Evolutionary conservation across 1,139 yeast species (phyloP).

Genomic region (Eremothecium coryli): DNA sequence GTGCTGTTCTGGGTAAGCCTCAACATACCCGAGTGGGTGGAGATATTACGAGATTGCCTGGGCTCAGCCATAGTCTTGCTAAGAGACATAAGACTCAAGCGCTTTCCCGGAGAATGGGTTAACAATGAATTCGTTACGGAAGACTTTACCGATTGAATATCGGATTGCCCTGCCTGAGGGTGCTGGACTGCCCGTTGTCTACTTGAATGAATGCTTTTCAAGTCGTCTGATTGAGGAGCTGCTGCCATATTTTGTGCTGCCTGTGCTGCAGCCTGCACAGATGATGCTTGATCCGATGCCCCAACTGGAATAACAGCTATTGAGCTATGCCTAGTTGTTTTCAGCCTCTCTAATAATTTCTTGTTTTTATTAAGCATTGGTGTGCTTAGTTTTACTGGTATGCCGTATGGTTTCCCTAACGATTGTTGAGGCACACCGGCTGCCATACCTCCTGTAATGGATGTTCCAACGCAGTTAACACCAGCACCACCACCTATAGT

Average conservation of each 20-base stretch:
- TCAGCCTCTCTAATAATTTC: constrained; percentile 25
- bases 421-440: constrained; percentile 6
- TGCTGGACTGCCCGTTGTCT: constrained; percentile 11
- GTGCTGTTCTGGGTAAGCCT: constrained; percentile 15
- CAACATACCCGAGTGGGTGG: constrained; percentile 10
- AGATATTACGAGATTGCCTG: constrained; percentile 8
- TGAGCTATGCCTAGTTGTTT: constrained; percentile 29
- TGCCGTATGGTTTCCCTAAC: constrained; percentile 16
- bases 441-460: no score
- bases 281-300: not conserved
- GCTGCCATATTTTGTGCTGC: not conserved
- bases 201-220: constrained; percentile 18
- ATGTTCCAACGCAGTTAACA: constrained; percentile 14
- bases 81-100: constrained; percentile 19
- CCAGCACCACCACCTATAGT: constrained; percentile 15
- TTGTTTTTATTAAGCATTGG: constrained; percentile 25
- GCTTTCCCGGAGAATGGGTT: constrained; percentile 23
- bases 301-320: constrained; percentile 24
- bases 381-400: constrained; percentile 28
- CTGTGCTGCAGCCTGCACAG: constrained; percentile 1
- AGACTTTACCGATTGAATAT: constrained; percentile 22
- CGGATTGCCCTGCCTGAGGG: constrained; percentile 9
- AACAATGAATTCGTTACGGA: constrained; percentile 15
- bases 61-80: constrained; percentile 10
- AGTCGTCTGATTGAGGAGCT: constrained; percentile 13